phyloP scores from a whole-genome alignment of 257 asterid species.

The Henckelia pumila region DNA sequence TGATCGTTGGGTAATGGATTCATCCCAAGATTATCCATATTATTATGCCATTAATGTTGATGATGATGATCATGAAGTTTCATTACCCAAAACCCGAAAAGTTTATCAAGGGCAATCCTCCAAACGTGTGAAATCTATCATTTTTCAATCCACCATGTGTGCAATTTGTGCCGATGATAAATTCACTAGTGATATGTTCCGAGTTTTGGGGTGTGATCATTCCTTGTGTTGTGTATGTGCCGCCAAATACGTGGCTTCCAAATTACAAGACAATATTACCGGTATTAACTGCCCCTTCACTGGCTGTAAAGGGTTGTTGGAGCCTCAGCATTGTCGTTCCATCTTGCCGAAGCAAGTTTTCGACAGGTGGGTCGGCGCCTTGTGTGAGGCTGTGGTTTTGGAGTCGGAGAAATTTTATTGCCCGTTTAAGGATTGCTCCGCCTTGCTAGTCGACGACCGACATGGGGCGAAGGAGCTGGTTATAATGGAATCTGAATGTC shows the following conservation, averaged over 20 bases:
- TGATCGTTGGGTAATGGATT: too few relatives aligned
- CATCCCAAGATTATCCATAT: conserved; percentile 16
- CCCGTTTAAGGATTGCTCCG: conserved; percentile 66
- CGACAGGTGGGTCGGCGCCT: conserved; percentile 70
- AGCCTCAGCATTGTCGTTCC: conserved; percentile 52
- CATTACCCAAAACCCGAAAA: conserved; percentile 12
- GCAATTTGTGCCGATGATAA: conserved; percentile 59
- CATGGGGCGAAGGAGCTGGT: background rate
- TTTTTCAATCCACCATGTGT: conserved; percentile 33
- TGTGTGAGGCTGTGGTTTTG: conserved; percentile 57
- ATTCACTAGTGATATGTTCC: conserved; percentile 25
- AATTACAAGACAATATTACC: conserved; percentile 42
- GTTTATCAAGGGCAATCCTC: conserved; percentile 42
- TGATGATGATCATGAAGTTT: conserved; percentile 29
- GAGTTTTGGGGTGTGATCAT: conserved; percentile 45
- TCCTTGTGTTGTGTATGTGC: conserved; percentile 48
- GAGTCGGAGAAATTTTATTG: conserved; percentile 53
- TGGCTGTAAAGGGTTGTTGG: conserved; percentile 50
- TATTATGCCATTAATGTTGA: background rate
- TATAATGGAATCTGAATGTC: conserved; percentile 45
- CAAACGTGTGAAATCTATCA: conserved; percentile 16
- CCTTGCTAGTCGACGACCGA: conserved; percentile 42
- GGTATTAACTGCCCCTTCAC: conserved; percentile 46
- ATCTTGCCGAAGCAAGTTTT: conserved; percentile 59
- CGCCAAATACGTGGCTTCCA: conserved; percentile 45